These are phyloP conservation scores for Saururus chinensis DNA, from an alignment of 164 flowering plant species.

Conservation along the genomic window DNA sequence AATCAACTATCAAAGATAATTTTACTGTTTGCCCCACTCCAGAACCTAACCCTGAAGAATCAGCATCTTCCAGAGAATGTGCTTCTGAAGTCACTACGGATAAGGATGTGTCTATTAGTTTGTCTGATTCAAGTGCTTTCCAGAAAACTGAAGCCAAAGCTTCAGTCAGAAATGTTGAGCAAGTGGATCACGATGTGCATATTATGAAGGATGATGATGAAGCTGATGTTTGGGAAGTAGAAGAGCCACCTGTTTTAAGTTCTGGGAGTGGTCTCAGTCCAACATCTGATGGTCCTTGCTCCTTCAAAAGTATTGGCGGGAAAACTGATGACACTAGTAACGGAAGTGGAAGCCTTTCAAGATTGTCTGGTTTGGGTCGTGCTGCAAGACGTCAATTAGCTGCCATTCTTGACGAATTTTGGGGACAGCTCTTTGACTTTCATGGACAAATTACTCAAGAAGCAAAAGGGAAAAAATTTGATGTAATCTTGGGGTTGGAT, in stretches of 20 bases:
- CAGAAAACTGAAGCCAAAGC: conserved; percentile 22
- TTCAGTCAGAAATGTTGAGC: conserved; percentile 26
- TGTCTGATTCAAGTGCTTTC: conserved; percentile 11
- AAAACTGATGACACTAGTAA: conserved; percentile 66
- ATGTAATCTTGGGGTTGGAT: conserved; percentile 43
- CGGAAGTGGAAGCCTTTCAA: conserved; percentile 84
- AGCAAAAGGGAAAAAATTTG: conserved; percentile 56
- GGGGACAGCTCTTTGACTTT: conserved; percentile 86
- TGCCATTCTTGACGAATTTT: conserved; percentile 77
- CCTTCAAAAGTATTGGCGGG: conserved; percentile 66
- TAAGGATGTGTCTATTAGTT: conserved; percentile 20
- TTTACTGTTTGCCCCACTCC: conserved; percentile 8
- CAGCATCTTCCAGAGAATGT: conserved; percentile 10
- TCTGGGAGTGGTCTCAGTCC: conserved; percentile 28
- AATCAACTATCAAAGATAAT: conserved; percentile 26
- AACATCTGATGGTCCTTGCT: conserved; percentile 65
- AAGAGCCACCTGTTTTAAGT: conserved; percentile 33
- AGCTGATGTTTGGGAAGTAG: conserved; percentile 51
- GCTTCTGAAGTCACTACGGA: conserved; percentile 13
- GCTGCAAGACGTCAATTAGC: conserved; percentile 85
- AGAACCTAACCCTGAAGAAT: conserved; percentile 17
- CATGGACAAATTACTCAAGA: conserved; percentile 74
- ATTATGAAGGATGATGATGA: conserved; percentile 44
- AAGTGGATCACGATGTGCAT: conserved; percentile 27
- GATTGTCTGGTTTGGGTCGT: conserved; percentile 89